Percentiles rank a stretch among this genome's conserved stretches.
phyloP scores from a whole-genome alignment of 108 stramenopile species.

The Nannochloropsis gaditana region DNA sequence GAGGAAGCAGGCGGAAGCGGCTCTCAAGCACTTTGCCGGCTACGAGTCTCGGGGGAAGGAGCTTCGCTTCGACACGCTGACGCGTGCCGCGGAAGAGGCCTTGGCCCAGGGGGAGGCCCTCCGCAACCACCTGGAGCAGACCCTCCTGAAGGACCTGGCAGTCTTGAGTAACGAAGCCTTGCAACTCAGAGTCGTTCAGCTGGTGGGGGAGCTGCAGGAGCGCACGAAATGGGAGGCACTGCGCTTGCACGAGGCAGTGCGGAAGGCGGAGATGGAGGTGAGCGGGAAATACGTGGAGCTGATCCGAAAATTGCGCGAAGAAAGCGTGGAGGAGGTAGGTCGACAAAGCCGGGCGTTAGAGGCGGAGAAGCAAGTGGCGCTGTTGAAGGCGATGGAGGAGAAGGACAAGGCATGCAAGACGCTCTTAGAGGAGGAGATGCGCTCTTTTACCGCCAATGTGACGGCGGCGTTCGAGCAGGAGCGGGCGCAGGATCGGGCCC shows the following conservation, averaged over 20 bases:
- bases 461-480: slow-evolving; percentile 13
- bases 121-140: background rate
- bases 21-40: background rate
- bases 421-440: slow-evolving; percentile 30
- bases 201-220: slow-evolving; percentile 32
- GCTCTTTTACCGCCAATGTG: background rate
- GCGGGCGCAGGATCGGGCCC: background rate
- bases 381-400: slow-evolving; percentile 20
- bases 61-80: background rate
- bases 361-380: slow-evolving; percentile 25
- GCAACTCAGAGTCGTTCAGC: background rate
- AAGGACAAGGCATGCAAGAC: slow-evolving; percentile 1
- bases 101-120: slow-evolving; percentile 3
- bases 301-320: background rate
- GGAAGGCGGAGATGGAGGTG: slow-evolving; percentile 33
- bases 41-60: background rate
- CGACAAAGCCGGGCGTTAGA: slow-evolving; percentile 18
- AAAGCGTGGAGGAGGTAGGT: slow-evolving; percentile 13
- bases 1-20: background rate
- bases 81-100: background rate
- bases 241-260: slow-evolving; percentile 33
- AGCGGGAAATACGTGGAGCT: slow-evolving; percentile 23
- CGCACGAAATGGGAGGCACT: slow-evolving; percentile 36
- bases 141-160: slow-evolving; percentile 9
- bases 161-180: background rate